Base-by-base conservation (phyloP, 179 eudicot genomes). In the Nepenthes alata region DNA sequence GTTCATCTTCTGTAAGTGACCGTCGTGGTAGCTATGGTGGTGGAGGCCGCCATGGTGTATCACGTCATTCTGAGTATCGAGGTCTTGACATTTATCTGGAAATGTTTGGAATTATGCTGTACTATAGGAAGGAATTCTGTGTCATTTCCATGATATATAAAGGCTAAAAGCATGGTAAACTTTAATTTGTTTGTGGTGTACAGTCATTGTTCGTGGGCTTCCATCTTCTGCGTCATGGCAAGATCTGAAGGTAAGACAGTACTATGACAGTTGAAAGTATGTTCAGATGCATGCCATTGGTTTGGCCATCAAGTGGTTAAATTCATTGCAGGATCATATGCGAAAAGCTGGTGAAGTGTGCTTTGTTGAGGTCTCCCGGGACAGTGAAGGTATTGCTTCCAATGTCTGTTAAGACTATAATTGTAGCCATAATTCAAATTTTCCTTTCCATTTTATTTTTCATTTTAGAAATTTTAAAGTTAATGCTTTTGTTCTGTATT, bases 221-320 rank as follows among this genome's bases (percentile, higher is more conserved):
- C 99, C 99, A 16, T 83, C 94, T 15, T 90, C 99, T 67, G 99
- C 99, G 50, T 94, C 99, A 35, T 94, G 99, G 99, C 99, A 94
- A 77, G 99, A 94, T 71, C 75, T 94, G 72, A 94, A 90, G 97
- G 98, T 93, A 61, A 47, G 77, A 16, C 11, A 13, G 8, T 52
- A 14, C 6, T 1, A 52, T n/a, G 2, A 15, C 3, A 15, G 5
- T n/a, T 5, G 6, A 4, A 15, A 15, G 6, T 52, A 14, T 52
- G 55, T 15, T 3, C 4, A 13, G 4, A 4, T 50, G n/a, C n/a
- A 52, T 52, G 3, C 1, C 14, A n/a, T 52, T 9, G 5, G 25
- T 14, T 5, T 64, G 35, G 37, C 37, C 36, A 57, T 53, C 10
- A 57, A 25, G 11, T 61, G 4, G 3, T 36, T 41, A 37, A n/a